A percentile compares a stretch with the other conserved stretches of the same genome.
Conservation (phyloP, 1,139 yeast species). For the Taphrina betulina region DNA sequence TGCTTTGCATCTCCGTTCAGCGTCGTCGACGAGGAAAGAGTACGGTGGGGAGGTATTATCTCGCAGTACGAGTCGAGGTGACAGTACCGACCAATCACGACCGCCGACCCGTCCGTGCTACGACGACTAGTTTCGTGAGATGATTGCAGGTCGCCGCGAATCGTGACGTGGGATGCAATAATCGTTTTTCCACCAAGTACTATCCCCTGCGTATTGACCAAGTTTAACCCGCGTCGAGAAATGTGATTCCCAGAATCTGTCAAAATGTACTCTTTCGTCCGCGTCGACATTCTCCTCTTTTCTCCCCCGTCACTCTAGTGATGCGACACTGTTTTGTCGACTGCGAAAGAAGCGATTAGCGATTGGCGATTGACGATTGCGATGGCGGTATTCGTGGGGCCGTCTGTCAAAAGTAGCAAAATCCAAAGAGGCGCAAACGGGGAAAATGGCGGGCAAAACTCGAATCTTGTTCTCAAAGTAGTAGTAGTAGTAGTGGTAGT, state of each 20-base stretch:
- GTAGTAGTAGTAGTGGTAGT: no score
- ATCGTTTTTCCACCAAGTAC: constrained; percentile 49
- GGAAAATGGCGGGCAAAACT: no score
- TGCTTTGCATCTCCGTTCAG: constrained; percentile 15
- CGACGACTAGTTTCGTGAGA: no score
- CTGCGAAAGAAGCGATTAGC: no score
- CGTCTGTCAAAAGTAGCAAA: no score
- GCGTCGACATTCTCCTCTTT: constrained; percentile 18
- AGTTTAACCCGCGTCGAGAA: constrained; percentile 51
- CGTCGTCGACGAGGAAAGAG: constrained; percentile 27
- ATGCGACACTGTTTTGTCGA: no score
- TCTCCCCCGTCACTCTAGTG: no score
- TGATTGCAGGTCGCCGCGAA: constrained; percentile 28
- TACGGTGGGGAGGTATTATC: constrained; percentile 41
- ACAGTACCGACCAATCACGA: constrained; percentile 38
- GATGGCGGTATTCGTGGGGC: no score
- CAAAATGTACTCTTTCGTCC: constrained; percentile 42
- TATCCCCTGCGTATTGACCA: constrained; percentile 49
- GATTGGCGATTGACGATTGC: no score
- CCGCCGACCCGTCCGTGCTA: constrained; percentile 38
- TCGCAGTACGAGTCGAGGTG: constrained; percentile 44
- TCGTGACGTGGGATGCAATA: constrained; percentile 32
- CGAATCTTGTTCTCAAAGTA: no score
- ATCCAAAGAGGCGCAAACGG: no score
- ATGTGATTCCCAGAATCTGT: constrained; percentile 59